A percentile compares a stretch with the other conserved stretches of the same genome.
phyloP scores from a whole-genome alignment of 805 yeast species.

The Cyberlindnera petersonii region DNA sequence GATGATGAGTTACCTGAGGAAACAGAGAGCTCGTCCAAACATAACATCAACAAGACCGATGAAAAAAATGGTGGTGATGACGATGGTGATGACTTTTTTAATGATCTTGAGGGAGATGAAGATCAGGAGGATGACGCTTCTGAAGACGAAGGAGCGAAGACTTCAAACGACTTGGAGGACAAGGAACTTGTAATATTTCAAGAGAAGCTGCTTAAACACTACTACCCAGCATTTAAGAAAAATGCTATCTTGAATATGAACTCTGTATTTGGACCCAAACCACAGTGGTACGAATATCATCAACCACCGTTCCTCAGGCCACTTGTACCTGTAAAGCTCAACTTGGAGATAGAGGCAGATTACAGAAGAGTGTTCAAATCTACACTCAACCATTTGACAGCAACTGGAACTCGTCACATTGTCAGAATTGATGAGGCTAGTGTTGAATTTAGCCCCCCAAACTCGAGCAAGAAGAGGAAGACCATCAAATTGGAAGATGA shows the following conservation, averaged over 20 bases:
- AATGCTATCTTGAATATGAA: constrained; percentile 61
- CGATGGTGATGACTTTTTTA: constrained; percentile 37
- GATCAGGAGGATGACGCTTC: constrained; percentile 27
- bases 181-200: constrained; percentile 14
- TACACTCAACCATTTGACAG: constrained; percentile 16
- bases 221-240: constrained; percentile 60
- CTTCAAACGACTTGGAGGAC: constrained; percentile 28
- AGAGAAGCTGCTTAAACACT: constrained; percentile 38
- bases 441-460: constrained; percentile 12
- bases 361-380: constrained; percentile 49
- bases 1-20: constrained; percentile 65
- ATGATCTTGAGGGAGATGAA: constrained; percentile 34
- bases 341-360: constrained; percentile 62
- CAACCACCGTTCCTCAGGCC: constrained; percentile 34
- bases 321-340: constrained; percentile 53
- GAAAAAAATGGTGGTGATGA: constrained; percentile 9
- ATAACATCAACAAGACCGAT: no score
- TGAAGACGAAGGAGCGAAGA: no score
- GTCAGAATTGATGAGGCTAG: constrained; percentile 18
- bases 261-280: constrained; percentile 59
- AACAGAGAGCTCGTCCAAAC: constrained; percentile 17
- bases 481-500: constrained; percentile 39
- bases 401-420: constrained; percentile 19
- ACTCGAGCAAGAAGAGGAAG: constrained; percentile 16
- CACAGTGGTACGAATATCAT: constrained; percentile 50